Evolutionary conservation across 2,329 filamentous ascomycete genomes (phyloP).

Genomic region (Paraconiothyrium sp.): DNA sequence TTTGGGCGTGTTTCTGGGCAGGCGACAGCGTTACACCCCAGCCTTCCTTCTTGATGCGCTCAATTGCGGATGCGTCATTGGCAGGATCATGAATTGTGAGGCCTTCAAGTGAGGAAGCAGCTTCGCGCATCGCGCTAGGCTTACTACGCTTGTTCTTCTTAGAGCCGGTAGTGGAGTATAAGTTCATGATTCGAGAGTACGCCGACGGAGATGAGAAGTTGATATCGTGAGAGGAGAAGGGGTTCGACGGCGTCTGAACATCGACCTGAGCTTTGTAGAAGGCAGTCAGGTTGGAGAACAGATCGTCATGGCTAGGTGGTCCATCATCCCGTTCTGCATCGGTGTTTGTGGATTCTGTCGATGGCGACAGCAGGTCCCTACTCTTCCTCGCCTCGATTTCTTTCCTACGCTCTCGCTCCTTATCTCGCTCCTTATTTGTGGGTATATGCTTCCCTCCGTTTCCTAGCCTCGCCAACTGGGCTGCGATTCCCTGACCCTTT

Average conservation of each 20-base stretch:
- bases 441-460: slow-evolving; percentile 55
- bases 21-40: slow-evolving; percentile 71
- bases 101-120: slow-evolving; percentile 74
- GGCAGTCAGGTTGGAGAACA: slow-evolving; percentile 76
- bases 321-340: slow-evolving; percentile 19
- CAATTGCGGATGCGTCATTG: slow-evolving; percentile 67
- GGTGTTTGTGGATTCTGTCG: slow-evolving; percentile 26
- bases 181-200: slow-evolving; percentile 86
- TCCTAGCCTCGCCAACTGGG: slow-evolving; percentile 77
- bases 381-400: slow-evolving; percentile 37
- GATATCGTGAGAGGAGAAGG: slow-evolving; percentile 55
- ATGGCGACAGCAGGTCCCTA: slow-evolving; percentile 28
- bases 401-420: slow-evolving; percentile 49
- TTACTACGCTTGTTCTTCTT: slow-evolving; percentile 69
- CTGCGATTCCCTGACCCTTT: slow-evolving; percentile 84
- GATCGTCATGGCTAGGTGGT: slow-evolving; percentile 69
- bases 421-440: slow-evolving; percentile 52
- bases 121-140: slow-evolving; percentile 81
- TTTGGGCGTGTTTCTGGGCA: slow-evolving; percentile 62
- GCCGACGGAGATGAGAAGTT: slow-evolving; percentile 79
- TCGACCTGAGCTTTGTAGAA: slow-evolving; percentile 86
- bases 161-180: slow-evolving; percentile 72
- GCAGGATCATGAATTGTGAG: slow-evolving; percentile 70
- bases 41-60: slow-evolving; percentile 64
- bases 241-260: slow-evolving; percentile 60